Base-by-base conservation (phyloP, 2,329 filamentous ascomycete species). In the Chaetomiaceae sp. region DNA sequence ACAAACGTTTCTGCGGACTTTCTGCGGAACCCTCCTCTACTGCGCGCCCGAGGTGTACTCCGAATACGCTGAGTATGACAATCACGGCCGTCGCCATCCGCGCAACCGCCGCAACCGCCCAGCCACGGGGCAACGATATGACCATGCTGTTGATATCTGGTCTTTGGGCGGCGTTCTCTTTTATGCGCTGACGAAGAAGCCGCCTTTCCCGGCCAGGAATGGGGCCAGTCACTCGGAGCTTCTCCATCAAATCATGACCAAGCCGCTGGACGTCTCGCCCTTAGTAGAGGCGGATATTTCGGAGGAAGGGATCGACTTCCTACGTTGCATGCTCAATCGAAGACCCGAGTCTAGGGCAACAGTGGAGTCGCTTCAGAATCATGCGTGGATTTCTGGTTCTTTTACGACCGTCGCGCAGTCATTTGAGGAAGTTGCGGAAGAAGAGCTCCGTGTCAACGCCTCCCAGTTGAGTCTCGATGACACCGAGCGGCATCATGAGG, bases 31-130 rank as follows among this genome's bases (percentile, higher is more conserved):
- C 0, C 74, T 99, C 25, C 75, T 99, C 3, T 99, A 97, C 70
- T 97, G 94, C 67, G 94, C 94, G 0, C 94, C 94, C 0, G 94
- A 99, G 65, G 92, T 99, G 2, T 99, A 97, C 65, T 90, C 87
- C 7, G 83, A 85, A 55, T 86, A 80, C 61, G 68, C 71, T 21
- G 79, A 85, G 58, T 85, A 85, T 45, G 87, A 95, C 62, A 85
- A 87, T 61, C 75, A 82, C 44, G 84, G 81, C n/a, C 79, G 84
- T 55, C 75, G 84, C 33, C 78, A 77, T 33, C 76, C 78, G 29
- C 78, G 83, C n/a, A 79, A 79, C 53, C 86, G 84, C 61, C 78
- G 82, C 62, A 78, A 83, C 20, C 81, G 85, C 34, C 64, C 65
- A 53, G 62, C 65, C 11, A 68, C 71, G 58, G 79, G 71, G 49